Evolutionary conservation across 1,284 basidiomycete genomes (phyloP), one percentile per base, ranked within the genome.

Genomic region (Tilletiopsis washingtonensis): DNA sequence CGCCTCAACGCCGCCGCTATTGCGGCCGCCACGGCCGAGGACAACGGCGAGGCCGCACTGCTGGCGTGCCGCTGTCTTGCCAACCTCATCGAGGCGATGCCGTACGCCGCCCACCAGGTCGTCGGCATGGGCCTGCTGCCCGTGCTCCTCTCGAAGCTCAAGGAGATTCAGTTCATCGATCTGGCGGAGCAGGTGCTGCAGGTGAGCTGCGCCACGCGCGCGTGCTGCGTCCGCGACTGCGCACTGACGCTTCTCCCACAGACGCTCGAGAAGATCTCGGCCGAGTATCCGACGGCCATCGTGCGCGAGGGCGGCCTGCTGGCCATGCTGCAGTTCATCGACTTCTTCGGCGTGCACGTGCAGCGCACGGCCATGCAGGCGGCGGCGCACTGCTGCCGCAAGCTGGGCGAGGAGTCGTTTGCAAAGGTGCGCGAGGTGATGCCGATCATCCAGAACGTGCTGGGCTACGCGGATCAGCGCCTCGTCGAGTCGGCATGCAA

Each of bases 21-120:
- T 12, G 59, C 64, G 7, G 61, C 64, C 3, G 58, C 60, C 2
- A 62, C 59, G 44, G 39, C 57, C 53, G 66, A 64, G 24, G 67
- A 60, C 52, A 61, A 54, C 24, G 64, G 61, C 40, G 69, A 71
- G 46, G 59, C 60, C 48, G 56, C 56, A 58, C 51, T 73, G 23
- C 57, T 71, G 20, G 71, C 71, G n/a, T 70, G 67, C 50, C 67
- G 71, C 25, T 73, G 69, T 56, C 52, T 73, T n/a, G 66, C 71
- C 47, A 67, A 73, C 45, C 60, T 73, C 26, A 67, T 73, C 54
- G 71, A 72, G 46, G 71, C 69, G 20, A 61, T 72, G 62, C 71
- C 71, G n/a, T 62, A 69, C 23, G 57, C 69, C 6, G 62, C 66
- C 9, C 64, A 66, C 43, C 56, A 49, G 42, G 63, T 73, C 36